Evolutionary conservation across 169 alveolate species (phyloP).

Genomic region (Eimeria sp.): DNA sequence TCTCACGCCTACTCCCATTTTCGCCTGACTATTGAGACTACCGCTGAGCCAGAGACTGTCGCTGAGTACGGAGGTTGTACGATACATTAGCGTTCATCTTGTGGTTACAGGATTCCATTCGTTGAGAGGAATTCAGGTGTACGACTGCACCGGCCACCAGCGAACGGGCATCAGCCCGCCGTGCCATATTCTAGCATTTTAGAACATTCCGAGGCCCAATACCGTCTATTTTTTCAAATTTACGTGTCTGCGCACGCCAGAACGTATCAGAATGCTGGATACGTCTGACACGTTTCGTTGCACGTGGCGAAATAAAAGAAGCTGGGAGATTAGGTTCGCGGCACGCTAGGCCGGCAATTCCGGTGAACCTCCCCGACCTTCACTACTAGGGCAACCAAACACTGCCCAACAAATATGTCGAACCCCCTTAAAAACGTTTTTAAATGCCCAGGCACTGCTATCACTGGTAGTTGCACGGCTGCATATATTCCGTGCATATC

Average conservation of each 20-base stretch:
- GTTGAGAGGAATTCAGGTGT: conserved; percentile 61
- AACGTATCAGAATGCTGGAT: neutral
- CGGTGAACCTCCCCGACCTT: neutral
- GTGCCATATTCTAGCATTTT: conserved; percentile 39
- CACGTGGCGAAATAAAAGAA: neutral
- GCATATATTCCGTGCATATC: neutral
- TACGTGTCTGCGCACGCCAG: neutral
- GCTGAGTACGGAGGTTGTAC: neutral
- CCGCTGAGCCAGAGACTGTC: neutral
- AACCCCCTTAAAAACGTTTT: neutral
- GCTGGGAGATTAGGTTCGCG: neutral
- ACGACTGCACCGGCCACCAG: conserved; percentile 73
- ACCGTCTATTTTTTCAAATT: neutral
- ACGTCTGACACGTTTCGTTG: neutral
- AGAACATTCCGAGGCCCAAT: neutral
- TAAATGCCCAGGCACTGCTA: neutral
- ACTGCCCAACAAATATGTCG: neutral
- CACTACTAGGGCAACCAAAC: neutral
- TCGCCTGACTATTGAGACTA: neutral
- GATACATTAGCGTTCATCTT: neutral
- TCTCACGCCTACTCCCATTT: neutral
- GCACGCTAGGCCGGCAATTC: neutral
- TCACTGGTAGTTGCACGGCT: neutral
- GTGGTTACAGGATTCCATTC: conserved; percentile 78
- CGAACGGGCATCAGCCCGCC: conserved; percentile 57